These are phyloP conservation scores for Aspergillus vadensis DNA, from an alignment of 2,329 filamentous ascomycete species.

Conservation along the genomic window DNA sequence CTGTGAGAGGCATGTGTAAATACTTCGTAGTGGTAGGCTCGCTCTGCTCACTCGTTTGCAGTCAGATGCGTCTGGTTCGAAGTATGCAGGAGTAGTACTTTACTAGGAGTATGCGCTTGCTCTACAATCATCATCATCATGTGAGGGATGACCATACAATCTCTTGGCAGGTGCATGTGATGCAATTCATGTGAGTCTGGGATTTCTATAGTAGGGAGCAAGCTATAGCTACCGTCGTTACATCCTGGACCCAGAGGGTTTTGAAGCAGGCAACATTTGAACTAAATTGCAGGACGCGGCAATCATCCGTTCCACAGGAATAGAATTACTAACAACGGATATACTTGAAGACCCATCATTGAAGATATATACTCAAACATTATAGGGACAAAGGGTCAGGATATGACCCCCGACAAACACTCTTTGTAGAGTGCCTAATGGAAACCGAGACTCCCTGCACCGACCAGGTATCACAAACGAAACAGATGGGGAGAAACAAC, in stretches of 20 bases:
- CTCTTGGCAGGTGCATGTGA: background rate
- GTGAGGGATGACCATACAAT: background rate
- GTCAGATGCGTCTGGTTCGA: background rate
- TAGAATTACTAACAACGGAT: background rate
- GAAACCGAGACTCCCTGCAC: conserved; percentile 3
- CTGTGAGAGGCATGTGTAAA: background rate
- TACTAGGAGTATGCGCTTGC: too few relatives aligned
- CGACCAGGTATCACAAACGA: conserved; percentile 3
- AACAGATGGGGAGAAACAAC: background rate
- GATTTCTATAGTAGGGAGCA: background rate
- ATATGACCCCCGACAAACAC: background rate
- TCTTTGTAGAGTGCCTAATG: background rate
- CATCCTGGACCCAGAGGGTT: background rate
- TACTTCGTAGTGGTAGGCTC: too few relatives aligned
- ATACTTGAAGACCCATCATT: background rate
- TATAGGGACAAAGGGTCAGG: background rate
- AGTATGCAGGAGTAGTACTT: background rate
- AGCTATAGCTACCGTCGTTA: background rate
- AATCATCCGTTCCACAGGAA: background rate
- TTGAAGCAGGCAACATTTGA: too few relatives aligned
- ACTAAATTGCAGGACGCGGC: too few relatives aligned
- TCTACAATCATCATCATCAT: too few relatives aligned
- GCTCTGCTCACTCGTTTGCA: background rate
- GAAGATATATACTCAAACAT: background rate
- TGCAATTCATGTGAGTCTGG: background rate